A percentile compares a stretch with the other conserved stretches of the same genome.
phyloP scores from a whole-genome alignment of 805 yeast species.

The Nakazawaea holstii region DNA sequence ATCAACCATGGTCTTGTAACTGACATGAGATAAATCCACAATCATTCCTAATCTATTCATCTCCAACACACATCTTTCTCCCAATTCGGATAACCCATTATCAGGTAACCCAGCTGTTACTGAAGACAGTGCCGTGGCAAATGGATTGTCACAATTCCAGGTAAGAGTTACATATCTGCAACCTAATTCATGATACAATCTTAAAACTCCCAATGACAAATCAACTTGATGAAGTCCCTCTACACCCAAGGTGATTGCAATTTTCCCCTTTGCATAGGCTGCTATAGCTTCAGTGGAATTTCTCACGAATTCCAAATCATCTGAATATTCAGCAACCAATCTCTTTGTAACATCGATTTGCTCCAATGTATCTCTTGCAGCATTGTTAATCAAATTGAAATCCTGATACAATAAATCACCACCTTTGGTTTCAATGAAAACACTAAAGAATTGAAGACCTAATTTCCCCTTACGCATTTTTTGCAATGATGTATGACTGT shows the following conservation, averaged over 20 bases:
- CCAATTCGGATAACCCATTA: conserved; percentile 36
- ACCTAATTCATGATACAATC: conserved; percentile 45
- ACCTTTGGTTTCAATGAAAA: conserved; percentile 39
- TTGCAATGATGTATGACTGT: conserved; percentile 39
- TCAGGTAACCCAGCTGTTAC: conserved; percentile 40
- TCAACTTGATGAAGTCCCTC: conserved; percentile 53
- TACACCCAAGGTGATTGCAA: conserved; percentile 45
- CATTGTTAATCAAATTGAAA: conserved; percentile 36
- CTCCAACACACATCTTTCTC: conserved; percentile 35
- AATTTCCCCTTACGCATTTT: conserved; percentile 36
- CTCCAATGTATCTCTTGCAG: conserved; percentile 49
- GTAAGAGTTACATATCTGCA: conserved; percentile 50
- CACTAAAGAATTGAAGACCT: conserved; percentile 47
- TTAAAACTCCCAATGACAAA: conserved; percentile 39
- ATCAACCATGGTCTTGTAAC: conserved; percentile 42
- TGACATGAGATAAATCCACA: conserved; percentile 46
- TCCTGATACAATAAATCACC: conserved; percentile 34
- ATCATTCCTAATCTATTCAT: conserved; percentile 51
- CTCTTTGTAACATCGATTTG: conserved; percentile 47
- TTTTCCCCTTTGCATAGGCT: conserved; percentile 26
- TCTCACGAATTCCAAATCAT: conserved; percentile 32
- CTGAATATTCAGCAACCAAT: conserved; percentile 34
- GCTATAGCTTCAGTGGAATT: conserved; percentile 35
- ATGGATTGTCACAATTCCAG: conserved; percentile 53
- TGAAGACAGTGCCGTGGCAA: conserved; percentile 49